These are phyloP conservation scores for Camellia oleifera DNA, from an alignment of 179 eudicot genomes.

Conservation along the genomic window DNA sequence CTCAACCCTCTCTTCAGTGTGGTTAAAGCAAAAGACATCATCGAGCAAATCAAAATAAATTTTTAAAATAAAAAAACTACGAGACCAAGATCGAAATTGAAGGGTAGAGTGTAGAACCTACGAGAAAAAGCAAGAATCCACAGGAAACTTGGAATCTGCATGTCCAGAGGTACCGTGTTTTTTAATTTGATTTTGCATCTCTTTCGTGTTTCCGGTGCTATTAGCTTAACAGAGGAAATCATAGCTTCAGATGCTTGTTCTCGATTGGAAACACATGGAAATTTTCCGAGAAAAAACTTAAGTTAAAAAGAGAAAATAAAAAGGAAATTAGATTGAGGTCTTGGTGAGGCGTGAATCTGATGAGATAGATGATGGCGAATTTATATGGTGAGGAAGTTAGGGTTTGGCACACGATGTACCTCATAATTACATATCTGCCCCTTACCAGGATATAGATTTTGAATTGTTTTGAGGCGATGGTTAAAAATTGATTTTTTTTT, in stretches of 20 bases:
- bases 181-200: conserved; percentile 30
- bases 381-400: conserved; percentile 5
- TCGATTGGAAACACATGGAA: background rate
- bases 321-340: background rate
- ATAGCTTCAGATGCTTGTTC: conserved; percentile 17
- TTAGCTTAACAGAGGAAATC: conserved; percentile 24
- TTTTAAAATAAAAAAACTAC: background rate
- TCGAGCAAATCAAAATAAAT: conserved; percentile 16
- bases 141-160: conserved; percentile 15
- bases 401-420: background rate
- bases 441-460: too few relatives aligned
- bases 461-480: too few relatives aligned
- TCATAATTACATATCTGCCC: too few relatives aligned
- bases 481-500: too few relatives aligned
- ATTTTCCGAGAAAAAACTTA: background rate
- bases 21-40: conserved; percentile 52
- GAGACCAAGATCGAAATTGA: background rate
- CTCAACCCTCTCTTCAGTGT: conserved; percentile 32
- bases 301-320: background rate
- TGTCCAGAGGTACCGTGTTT: conserved; percentile 27
- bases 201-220: conserved; percentile 21
- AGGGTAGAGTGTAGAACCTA: conserved; percentile 22
- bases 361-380: background rate
- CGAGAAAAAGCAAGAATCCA: conserved; percentile 40
- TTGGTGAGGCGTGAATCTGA: background rate